phyloP scores from a whole-genome alignment of 2,329 filamentous ascomycete species.

The Xylariaceae sp. region DNA sequence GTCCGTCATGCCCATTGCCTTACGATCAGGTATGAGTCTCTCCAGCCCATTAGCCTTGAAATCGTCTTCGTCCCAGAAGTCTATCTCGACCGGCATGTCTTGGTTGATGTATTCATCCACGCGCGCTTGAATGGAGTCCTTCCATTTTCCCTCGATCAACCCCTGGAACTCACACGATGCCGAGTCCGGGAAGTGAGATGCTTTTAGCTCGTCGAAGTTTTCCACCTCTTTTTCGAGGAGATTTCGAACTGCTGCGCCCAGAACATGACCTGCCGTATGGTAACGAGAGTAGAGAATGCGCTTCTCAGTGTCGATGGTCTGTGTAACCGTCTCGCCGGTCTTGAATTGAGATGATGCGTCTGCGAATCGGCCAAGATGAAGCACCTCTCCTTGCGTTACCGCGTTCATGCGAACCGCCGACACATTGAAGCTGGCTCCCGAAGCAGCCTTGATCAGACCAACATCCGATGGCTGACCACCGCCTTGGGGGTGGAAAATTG shows the following conservation, averaged over 20 bases:
- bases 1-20: slow-evolving; percentile 32
- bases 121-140: slow-evolving; percentile 55
- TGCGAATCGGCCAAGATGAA: slow-evolving; percentile 60
- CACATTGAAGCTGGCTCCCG: slow-evolving; percentile 44
- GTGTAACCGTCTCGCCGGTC: slow-evolving; percentile 43
- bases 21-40: slow-evolving; percentile 49
- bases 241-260: slow-evolving; percentile 61
- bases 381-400: slow-evolving; percentile 47
- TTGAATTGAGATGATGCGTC: slow-evolving; percentile 32
- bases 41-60: slow-evolving; percentile 51
- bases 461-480: slow-evolving; percentile 68
- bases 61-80: slow-evolving; percentile 63
- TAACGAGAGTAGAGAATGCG: slow-evolving; percentile 60
- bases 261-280: slow-evolving; percentile 69
- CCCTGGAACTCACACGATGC: slow-evolving; percentile 65
- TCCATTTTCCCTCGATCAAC: slow-evolving; percentile 58
- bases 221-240: slow-evolving; percentile 48
- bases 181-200: slow-evolving; percentile 63
- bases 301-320: slow-evolving; percentile 56
- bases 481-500: slow-evolving; percentile 72
- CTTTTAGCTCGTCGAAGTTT: slow-evolving; percentile 62
- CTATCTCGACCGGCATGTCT: slow-evolving; percentile 55
- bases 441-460: slow-evolving; percentile 46
- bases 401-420: slow-evolving; percentile 52
- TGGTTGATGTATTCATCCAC: slow-evolving; percentile 54